These are phyloP conservation scores for Pythium myriotylum DNA, from an alignment of 352 stramenopile species.

Conservation along the genomic window DNA sequence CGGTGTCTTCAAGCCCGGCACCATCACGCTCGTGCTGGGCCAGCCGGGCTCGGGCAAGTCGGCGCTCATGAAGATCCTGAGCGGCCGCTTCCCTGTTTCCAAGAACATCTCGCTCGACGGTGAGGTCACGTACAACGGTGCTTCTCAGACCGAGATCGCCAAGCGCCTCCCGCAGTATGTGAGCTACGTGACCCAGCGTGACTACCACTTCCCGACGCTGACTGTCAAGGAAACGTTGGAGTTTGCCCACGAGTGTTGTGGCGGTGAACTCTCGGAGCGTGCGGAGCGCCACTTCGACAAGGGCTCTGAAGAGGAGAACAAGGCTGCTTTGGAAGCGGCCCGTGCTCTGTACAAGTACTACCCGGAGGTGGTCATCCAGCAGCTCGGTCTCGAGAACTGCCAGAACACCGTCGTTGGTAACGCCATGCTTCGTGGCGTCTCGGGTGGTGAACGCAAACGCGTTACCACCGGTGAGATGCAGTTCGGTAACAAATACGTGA, in stretches of 20 bases:
- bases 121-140: slow-evolving; percentile 52
- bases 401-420: slow-evolving; percentile 65
- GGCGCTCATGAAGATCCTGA: slow-evolving; percentile 59
- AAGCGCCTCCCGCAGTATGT: slow-evolving; percentile 47
- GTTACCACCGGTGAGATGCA: slow-evolving; percentile 81
- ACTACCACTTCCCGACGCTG: slow-evolving; percentile 28
- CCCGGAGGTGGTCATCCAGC: slow-evolving; percentile 38
- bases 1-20: slow-evolving; percentile 32
- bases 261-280: slow-evolving; percentile 19
- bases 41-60: slow-evolving; percentile 30
- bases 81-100: slow-evolving; percentile 46
- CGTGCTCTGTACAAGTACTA: slow-evolving; percentile 22
- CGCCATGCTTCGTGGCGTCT: slow-evolving; percentile 50
- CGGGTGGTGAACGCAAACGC: slow-evolving; percentile 64
- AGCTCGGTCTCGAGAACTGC: slow-evolving; percentile 37
- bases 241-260: slow-evolving; percentile 25
- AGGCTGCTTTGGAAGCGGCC: slow-evolving; percentile 13
- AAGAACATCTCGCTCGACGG: slow-evolving; percentile 44
- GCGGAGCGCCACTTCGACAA: slow-evolving; percentile 36
- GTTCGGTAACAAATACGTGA: slow-evolving; percentile 54
- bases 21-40: slow-evolving; percentile 30
- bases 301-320: slow-evolving; percentile 34
- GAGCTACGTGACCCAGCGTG: slow-evolving; percentile 40
- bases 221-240: slow-evolving; percentile 32
- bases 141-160: slow-evolving; percentile 28